These are phyloP conservation scores for Triticum timopheevii DNA, from an alignment of 176 grass and related monocot species.

Conservation along the genomic window DNA sequence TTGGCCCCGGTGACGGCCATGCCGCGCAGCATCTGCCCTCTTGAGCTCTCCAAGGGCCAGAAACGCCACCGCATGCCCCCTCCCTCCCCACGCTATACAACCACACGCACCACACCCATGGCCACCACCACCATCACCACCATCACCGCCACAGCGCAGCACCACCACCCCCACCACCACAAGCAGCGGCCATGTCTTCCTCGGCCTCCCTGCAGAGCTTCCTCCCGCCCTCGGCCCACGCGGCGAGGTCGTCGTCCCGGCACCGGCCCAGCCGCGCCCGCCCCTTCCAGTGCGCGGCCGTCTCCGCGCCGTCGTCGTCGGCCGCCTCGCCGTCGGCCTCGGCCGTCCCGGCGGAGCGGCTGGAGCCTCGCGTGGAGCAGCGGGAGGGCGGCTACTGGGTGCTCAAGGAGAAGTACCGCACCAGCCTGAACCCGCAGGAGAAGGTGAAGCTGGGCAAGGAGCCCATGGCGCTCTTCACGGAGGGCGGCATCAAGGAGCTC, in stretches of 20 bases:
- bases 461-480: slow-evolving; percentile 75
- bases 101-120: slow-evolving; percentile 48
- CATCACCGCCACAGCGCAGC: neutral
- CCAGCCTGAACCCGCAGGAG: slow-evolving; percentile 85
- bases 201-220: slow-evolving; percentile 68
- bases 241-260: neutral
- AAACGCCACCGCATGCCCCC: slow-evolving; percentile 21
- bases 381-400: slow-evolving; percentile 64
- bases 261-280: slow-evolving; percentile 2
- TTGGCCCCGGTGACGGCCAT: neutral
- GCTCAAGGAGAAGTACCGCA: slow-evolving; percentile 79
- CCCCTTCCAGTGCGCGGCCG: neutral
- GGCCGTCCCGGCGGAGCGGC: slow-evolving; percentile 30
- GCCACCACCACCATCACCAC: slow-evolving; percentile 25
- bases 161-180: neutral
- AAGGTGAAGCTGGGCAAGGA: slow-evolving; percentile 96
- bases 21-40: slow-evolving; percentile 31
- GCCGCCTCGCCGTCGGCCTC: neutral
- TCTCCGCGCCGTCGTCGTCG: slow-evolving; percentile 23
- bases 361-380: slow-evolving; percentile 78
- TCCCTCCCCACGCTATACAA: slow-evolving; percentile 46
- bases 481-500: slow-evolving; percentile 70
- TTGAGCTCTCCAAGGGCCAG: slow-evolving; percentile 50
- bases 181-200: slow-evolving; percentile 56
- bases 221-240: slow-evolving; percentile 39